These are phyloP conservation scores for Dorcoceras hygrometricum DNA, from an alignment of 257 asterid genomes.

Conservation along the genomic window DNA sequence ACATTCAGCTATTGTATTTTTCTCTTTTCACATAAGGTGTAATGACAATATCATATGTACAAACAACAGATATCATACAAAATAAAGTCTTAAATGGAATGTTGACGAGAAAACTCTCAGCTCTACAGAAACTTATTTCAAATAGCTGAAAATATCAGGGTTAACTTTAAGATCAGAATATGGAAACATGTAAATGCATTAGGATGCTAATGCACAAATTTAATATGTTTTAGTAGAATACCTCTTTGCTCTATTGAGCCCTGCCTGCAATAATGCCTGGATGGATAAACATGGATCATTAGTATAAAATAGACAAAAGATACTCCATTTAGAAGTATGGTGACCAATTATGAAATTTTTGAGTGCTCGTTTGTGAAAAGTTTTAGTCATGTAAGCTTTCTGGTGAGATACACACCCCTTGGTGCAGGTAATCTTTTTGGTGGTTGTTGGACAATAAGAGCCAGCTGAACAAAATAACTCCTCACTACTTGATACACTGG, in stretches of 20 bases:
- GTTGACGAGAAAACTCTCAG: background rate
- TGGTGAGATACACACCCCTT: conserved; percentile 51
- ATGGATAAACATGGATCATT: conserved; percentile 26
- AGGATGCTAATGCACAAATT: conserved; percentile 5
- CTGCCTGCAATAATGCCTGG: conserved; percentile 92
- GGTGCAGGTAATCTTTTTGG: conserved; percentile 53
- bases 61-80: background rate
- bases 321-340: conserved; percentile 19
- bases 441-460: conserved; percentile 84
- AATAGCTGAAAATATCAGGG: background rate
- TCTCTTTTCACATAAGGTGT: background rate
- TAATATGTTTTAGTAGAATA: conserved; percentile 20
- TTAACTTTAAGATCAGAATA: background rate
- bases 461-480: conserved; percentile 91
- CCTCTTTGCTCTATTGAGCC: conserved; percentile 76
- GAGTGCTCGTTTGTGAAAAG: conserved; percentile 24
- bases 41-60: conserved; percentile 1
- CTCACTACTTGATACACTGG: conserved; percentile 58
- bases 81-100: background rate
- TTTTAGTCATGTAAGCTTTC: conserved; percentile 20
- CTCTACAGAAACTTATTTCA: background rate
- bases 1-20: background rate
- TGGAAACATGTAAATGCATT: conserved; percentile 5
- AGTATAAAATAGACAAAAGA: conserved; percentile 22
- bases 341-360: conserved; percentile 16